Evolutionary conservation across 139 green algal genomes (phyloP).

Genomic region (Chlamydomonas sp.): DNA sequence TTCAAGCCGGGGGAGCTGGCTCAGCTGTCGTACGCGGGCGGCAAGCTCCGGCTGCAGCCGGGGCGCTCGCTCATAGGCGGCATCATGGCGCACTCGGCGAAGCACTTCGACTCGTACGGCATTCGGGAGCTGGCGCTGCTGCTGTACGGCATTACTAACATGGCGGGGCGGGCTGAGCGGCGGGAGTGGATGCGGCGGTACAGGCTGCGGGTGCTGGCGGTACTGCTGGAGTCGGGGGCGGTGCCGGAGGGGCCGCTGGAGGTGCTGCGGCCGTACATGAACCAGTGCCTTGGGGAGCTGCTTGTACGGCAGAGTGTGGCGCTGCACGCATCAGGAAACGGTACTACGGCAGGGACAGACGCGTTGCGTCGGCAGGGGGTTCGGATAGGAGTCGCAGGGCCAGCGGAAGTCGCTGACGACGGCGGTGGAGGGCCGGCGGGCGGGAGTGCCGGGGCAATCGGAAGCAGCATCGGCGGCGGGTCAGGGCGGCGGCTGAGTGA

Average conservation of each 20-base stretch:
- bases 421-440: no score
- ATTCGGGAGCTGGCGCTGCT: slow-evolving; percentile 21
- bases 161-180: background rate
- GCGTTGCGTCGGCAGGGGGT: no score
- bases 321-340: background rate
- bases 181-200: background rate
- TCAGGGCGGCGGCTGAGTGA: background rate
- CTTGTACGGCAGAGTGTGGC: background rate
- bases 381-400: no score
- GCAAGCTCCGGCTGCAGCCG: slow-evolving; percentile 33
- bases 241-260: background rate
- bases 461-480: background rate
- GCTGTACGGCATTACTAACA: background rate
- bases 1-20: slow-evolving; percentile 41
- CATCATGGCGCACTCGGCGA: slow-evolving; percentile 1
- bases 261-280: background rate
- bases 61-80: slow-evolving; percentile 1
- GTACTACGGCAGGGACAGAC: no score
- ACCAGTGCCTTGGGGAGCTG: background rate
- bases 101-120: background rate
- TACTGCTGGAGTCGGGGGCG: background rate
- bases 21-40: slow-evolving; percentile 47
- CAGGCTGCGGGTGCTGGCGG: background rate
- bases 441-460: no score
- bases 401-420: no score